These are phyloP conservation scores for Penicillium coprophilum DNA, from an alignment of 495 filamentous ascomycete species.

Conservation along the genomic window DNA sequence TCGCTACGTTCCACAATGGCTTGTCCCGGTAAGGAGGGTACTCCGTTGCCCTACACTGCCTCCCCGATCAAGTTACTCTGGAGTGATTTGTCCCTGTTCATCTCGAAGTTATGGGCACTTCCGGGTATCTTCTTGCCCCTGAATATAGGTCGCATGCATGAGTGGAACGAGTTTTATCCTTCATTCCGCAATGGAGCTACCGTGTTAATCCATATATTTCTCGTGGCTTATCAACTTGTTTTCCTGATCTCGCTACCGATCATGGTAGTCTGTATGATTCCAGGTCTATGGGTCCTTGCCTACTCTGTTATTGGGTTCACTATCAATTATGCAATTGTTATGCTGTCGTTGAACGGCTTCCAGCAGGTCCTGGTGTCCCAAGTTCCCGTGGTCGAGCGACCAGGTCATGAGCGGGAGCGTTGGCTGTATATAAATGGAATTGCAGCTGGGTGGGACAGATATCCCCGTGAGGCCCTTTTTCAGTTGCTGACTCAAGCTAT, in stretches of 20 bases:
- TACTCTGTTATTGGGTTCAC: conserved; percentile 37
- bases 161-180: conserved; percentile 59
- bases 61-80: conserved; percentile 55
- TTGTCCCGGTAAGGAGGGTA: conserved; percentile 14
- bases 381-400: conserved; percentile 20
- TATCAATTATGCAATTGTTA: conserved; percentile 51
- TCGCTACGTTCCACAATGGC: conserved; percentile 13
- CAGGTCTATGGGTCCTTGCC: conserved; percentile 52
- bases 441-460: conserved; percentile 29
- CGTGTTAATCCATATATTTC: conserved; percentile 50
- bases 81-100: conserved; percentile 54
- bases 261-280: conserved; percentile 41
- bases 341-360: conserved; percentile 44
- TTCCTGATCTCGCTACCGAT: conserved; percentile 49
- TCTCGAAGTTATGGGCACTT: conserved; percentile 49
- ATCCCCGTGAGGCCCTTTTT: background rate
- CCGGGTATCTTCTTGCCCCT: conserved; percentile 55
- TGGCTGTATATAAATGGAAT: conserved; percentile 46
- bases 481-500: conserved; percentile 2
- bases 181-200: conserved; percentile 49
- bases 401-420: conserved; percentile 30
- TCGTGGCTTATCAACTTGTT: conserved; percentile 39
- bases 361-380: conserved; percentile 27
- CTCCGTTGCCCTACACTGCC: conserved; percentile 55
- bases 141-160: conserved; percentile 45